A percentile compares a stretch with the other conserved stretches of the same genome.
These are phyloP conservation scores for Diaporthe velutina DNA, from an alignment of 2,329 filamentous ascomycete species.

Conservation along the genomic window DNA sequence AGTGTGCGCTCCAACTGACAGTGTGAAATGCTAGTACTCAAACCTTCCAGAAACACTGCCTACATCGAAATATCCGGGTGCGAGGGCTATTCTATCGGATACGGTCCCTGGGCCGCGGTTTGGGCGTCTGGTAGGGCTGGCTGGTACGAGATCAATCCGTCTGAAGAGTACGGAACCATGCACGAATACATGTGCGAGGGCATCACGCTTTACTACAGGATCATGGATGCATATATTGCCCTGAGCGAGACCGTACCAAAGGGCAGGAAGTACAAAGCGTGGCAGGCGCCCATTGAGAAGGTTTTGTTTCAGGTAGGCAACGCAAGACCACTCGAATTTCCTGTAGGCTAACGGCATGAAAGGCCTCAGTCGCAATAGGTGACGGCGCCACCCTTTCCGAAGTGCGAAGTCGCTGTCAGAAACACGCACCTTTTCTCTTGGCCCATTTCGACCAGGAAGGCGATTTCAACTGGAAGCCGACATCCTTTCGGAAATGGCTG, in stretches of 20 bases:
- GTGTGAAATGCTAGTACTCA: slow-evolving; percentile 47
- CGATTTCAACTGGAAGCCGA: slow-evolving; percentile 57
- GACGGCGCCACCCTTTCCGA: slow-evolving; percentile 66
- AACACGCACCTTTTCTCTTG: slow-evolving; percentile 65
- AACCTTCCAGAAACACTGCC: slow-evolving; percentile 48
- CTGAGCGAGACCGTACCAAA: slow-evolving; percentile 42
- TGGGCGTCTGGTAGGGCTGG: slow-evolving; percentile 76
- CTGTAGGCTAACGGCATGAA: slow-evolving; percentile 31
- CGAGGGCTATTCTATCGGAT: slow-evolving; percentile 65
- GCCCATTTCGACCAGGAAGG: slow-evolving; percentile 62
- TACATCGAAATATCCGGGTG: slow-evolving; percentile 68
- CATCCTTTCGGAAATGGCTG: slow-evolving; percentile 64
- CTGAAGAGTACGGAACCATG: slow-evolving; percentile 66
- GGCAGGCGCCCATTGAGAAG: slow-evolving; percentile 47
- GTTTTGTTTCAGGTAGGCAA: slow-evolving; percentile 52
- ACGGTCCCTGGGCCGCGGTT: slow-evolving; percentile 66
- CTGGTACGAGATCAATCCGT: slow-evolving; percentile 77
- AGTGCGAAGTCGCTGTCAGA: slow-evolving; percentile 58
- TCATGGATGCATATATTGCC: slow-evolving; percentile 68
- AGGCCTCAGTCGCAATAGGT: slow-evolving; percentile 66
- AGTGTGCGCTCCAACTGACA: slow-evolving; percentile 18
- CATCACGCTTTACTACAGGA: slow-evolving; percentile 72
- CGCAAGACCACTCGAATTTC: neutral
- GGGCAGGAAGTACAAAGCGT: slow-evolving; percentile 50
- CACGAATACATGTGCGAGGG: slow-evolving; percentile 73